Evolutionary conservation across 1,284 basidiomycete species (phyloP).

Genomic region (Apiotrichum gamsii): DNA sequence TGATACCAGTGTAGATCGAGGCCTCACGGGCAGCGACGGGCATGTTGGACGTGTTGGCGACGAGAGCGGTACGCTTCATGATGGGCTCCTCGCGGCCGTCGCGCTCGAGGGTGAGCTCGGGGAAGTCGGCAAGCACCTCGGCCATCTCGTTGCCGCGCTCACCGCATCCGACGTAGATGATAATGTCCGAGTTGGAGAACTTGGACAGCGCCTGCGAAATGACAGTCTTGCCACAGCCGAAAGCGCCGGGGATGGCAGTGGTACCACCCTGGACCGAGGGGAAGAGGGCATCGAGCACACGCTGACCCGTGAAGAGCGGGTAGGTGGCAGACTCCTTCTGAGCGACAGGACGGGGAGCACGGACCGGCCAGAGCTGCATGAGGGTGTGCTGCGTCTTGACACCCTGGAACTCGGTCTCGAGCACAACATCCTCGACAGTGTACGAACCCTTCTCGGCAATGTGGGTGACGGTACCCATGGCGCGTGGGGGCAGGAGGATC

Average conservation of each 20-base stretch:
- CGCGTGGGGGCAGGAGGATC: conserved; percentile 90
- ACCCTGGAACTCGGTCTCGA: conserved; percentile 97
- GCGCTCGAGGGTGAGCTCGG: conserved; percentile 84
- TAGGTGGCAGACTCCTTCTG: conserved; percentile 91
- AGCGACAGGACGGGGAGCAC: conserved; percentile 88
- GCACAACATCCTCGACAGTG: conserved; percentile 85
- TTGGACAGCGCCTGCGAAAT: conserved; percentile 96
- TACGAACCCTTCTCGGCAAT: conserved; percentile 95
- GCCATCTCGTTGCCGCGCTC: conserved; percentile 64
- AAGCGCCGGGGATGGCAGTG: conserved; percentile 97
- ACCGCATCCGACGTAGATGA: conserved; percentile 84
- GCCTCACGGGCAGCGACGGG: conserved; percentile 99
- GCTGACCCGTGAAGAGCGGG: conserved; percentile 92
- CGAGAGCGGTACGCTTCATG: conserved; percentile 99
- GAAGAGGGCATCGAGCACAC: conserved; percentile 95
- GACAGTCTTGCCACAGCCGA: conserved; percentile 96
- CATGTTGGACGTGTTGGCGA: conserved; percentile 99
- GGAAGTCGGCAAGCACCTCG: conserved; percentile 97
- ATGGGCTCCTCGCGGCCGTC: conserved; percentile 93
- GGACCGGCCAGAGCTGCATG: conserved; percentile 98
- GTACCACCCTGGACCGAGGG: conserved; percentile 99
- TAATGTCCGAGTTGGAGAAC: conserved; percentile 99
- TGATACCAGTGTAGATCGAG: conserved; percentile 99
- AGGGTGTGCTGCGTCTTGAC: conserved; percentile 89
- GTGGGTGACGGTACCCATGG: conserved; percentile 88